Evolutionary conservation across 306 rosid genomes (phyloP).

Genomic region (Prunus armeniaca): DNA sequence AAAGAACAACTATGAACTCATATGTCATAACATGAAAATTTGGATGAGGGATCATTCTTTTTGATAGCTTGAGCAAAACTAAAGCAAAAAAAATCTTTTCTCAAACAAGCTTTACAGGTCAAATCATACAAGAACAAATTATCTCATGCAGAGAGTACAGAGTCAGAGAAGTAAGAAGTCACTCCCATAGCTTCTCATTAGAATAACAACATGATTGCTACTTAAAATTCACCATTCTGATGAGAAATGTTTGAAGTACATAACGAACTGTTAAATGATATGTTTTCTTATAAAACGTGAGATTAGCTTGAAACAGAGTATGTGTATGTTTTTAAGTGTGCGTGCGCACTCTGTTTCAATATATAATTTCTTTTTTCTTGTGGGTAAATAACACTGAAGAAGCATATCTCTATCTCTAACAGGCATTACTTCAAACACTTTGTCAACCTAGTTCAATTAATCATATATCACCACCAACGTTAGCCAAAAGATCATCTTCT

Average conservation of each 20-base stretch:
- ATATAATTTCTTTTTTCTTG: neutral
- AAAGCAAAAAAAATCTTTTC: neutral
- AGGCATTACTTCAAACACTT: conserved; percentile 22
- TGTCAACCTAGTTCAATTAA: neutral
- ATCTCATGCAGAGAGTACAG: neutral
- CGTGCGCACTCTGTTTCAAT: neutral
- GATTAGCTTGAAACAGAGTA: neutral
- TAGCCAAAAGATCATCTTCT: neutral
- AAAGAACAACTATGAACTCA: neutral
- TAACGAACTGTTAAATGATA: no score
- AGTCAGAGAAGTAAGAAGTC: neutral
- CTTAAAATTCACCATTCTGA: no score
- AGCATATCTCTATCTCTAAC: neutral
- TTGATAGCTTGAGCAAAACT: neutral
- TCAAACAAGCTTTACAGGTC: neutral
- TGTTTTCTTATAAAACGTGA: neutral
- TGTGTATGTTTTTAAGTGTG: neutral
- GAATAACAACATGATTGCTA: no score
- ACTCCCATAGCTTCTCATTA: neutral
- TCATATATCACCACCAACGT: neutral
- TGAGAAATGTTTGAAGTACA: no score
- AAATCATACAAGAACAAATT: neutral
- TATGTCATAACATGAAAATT: neutral
- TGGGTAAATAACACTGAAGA: neutral
- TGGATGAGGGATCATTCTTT: neutral